Conservation (phyloP, 768 basidiomycete species). For the Kwoniella heveanensis region DNA sequence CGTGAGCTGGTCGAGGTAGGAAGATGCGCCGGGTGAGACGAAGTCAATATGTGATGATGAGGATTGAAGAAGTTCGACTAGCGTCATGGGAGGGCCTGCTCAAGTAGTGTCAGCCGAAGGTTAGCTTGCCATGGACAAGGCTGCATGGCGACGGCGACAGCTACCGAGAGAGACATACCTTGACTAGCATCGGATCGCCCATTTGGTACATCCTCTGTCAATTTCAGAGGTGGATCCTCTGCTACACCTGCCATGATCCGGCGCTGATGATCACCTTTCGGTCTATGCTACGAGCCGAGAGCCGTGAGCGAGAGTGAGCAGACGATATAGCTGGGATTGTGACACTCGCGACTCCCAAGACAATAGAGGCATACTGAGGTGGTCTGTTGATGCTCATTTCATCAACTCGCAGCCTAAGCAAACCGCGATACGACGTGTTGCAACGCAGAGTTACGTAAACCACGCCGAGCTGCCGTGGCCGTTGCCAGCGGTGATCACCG, state of each 20-base stretch:
- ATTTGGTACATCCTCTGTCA: not conserved
- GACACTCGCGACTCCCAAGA: too few species aligned
- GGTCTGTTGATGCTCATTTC: too few species aligned
- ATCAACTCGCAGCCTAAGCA: too few species aligned
- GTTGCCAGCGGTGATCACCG: too few species aligned
- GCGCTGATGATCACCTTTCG: not conserved
- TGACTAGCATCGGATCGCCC: not conserved
- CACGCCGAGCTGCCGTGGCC: too few species aligned
- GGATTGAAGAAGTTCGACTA: slow-evolving; percentile 32
- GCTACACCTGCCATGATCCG: not conserved
- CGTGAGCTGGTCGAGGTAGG: slow-evolving; percentile 69
- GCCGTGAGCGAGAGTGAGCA: too few species aligned
- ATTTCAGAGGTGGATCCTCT: not conserved
- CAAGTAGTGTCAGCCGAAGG: not conserved
- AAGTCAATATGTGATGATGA: slow-evolving; percentile 20
- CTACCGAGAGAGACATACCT: slow-evolving; percentile 14
- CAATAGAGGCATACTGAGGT: too few species aligned
- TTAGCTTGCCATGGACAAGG: not conserved
- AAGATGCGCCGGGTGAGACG: slow-evolving; percentile 25
- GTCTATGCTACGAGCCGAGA: not conserved
- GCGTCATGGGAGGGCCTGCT: not conserved
- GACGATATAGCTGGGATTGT: too few species aligned
- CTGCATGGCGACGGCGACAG: too few species aligned
- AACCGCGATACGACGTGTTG: too few species aligned
- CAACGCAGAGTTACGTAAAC: not conserved